These are phyloP conservation scores for Agaricus sinodeliciosus DNA, from an alignment of 768 basidiomycete genomes.

Conservation along the genomic window DNA sequence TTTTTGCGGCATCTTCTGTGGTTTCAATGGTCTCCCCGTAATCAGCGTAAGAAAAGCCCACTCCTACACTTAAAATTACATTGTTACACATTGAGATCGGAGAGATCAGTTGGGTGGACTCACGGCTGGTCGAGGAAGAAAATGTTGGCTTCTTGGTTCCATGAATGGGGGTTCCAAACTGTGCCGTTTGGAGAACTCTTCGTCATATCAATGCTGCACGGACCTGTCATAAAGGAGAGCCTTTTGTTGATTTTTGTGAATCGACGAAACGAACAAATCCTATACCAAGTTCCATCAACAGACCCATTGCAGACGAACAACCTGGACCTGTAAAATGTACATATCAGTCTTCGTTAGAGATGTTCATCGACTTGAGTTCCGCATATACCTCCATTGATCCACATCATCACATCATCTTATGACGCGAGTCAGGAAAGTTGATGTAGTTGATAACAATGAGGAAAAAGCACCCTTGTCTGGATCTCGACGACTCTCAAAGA, in stretches of 20 bases:
- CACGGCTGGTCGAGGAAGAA: slow-evolving; percentile 57
- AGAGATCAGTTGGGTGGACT: slow-evolving; percentile 14
- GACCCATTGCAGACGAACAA: slow-evolving; percentile 38
- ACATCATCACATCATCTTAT: slow-evolving; percentile 52
- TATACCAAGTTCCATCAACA: slow-evolving; percentile 57
- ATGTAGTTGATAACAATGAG: neutral
- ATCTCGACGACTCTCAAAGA: slow-evolving; percentile 64
- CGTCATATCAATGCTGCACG: slow-evolving; percentile 48
- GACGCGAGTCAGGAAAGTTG: neutral
- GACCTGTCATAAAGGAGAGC: slow-evolving; percentile 24
- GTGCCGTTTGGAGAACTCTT: slow-evolving; percentile 44
- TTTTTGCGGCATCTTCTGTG: slow-evolving; percentile 73
- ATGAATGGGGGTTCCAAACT: slow-evolving; percentile 51
- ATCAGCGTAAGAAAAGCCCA: slow-evolving; percentile 44
- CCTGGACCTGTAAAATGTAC: slow-evolving; percentile 26
- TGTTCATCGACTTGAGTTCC: neutral
- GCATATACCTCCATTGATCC: slow-evolving; percentile 41
- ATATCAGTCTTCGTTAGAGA: neutral
- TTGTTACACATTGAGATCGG: slow-evolving; percentile 22
- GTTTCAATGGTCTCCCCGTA: slow-evolving; percentile 63
- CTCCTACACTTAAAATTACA: slow-evolving; percentile 2
- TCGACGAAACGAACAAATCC: slow-evolving; percentile 32
- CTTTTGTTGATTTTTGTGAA: neutral
- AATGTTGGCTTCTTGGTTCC: slow-evolving; percentile 63
- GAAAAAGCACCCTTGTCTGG: slow-evolving; percentile 34